Evolutionary conservation across 495 filamentous ascomycete genomes (phyloP).

Genomic region (Penicillium odoratum): DNA sequence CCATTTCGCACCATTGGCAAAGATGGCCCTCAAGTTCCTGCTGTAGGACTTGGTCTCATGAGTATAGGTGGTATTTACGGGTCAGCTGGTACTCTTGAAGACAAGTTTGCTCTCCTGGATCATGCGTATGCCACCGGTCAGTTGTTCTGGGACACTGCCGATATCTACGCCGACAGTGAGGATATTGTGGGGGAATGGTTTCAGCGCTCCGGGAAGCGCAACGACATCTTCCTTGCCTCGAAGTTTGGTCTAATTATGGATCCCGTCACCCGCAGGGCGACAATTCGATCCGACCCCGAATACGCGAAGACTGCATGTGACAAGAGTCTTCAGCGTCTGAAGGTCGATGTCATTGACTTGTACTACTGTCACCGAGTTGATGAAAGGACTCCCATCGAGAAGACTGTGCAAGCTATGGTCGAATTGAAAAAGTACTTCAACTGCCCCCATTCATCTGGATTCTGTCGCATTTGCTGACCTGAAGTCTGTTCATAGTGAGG

Average conservation of each 20-base stretch:
- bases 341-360: conserved; percentile 57
- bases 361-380: conserved; percentile 53
- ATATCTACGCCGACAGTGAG: conserved; percentile 44
- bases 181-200: conserved; percentile 60
- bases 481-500: conserved; percentile 36
- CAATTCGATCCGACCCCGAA: conserved; percentile 51
- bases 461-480: neutral
- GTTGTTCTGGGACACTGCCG: conserved; percentile 61
- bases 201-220: conserved; percentile 51
- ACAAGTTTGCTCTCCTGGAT: conserved; percentile 39
- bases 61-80: conserved; percentile 54
- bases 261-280: conserved; percentile 5
- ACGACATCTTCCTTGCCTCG: conserved; percentile 57
- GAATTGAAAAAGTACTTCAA: conserved; percentile 47
- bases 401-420: conserved; percentile 61
- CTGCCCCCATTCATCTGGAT: neutral
- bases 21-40: conserved; percentile 53
- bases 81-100: conserved; percentile 32
- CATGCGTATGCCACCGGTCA: conserved; percentile 52
- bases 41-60: conserved; percentile 57
- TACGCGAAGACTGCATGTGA: conserved; percentile 53
- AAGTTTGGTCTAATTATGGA: conserved; percentile 47
- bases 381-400: conserved; percentile 49
- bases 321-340: conserved; percentile 53
- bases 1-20: conserved; percentile 45